phyloP scores from a whole-genome alignment of 2,329 filamentous ascomycete genomes.

The Harringtonia aguacate region DNA sequence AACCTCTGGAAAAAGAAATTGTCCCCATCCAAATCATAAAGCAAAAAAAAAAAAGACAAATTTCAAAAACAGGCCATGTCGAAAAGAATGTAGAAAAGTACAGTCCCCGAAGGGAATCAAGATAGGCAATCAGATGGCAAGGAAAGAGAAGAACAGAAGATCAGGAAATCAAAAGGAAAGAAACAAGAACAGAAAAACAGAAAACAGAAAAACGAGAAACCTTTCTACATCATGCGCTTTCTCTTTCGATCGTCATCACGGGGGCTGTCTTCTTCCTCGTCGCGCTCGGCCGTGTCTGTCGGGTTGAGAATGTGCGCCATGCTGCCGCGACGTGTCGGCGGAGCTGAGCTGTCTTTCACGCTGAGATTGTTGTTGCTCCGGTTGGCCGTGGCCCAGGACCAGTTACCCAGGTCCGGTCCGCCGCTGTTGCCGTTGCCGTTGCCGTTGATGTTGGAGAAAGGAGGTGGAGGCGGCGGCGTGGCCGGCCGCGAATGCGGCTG shows the following conservation, averaged over 20 bases:
- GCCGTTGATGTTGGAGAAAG: slow-evolving; percentile 33
- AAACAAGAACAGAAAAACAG: neutral
- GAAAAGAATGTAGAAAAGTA: neutral
- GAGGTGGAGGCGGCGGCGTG: slow-evolving; percentile 41
- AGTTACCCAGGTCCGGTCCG: slow-evolving; percentile 25
- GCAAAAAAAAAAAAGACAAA: neutral
- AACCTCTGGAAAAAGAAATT: too few relatives aligned
- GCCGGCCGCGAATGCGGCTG: slow-evolving; percentile 41
- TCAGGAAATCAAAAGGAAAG: neutral
- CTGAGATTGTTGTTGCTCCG: slow-evolving; percentile 32
- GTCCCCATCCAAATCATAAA: neutral
- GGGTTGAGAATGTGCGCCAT: slow-evolving; percentile 56
- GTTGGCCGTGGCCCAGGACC: slow-evolving; percentile 44
- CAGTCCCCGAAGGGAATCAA: neutral
- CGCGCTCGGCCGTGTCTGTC: slow-evolving; percentile 42
- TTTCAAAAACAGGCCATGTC: too few relatives aligned
- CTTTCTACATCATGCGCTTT: slow-evolving; percentile 40
- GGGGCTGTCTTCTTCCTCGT: slow-evolving; percentile 44
- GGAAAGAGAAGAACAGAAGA: neutral
- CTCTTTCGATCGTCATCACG: slow-evolving; percentile 50
- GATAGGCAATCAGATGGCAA: neutral
- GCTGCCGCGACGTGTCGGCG: slow-evolving; percentile 46
- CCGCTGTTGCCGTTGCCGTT: slow-evolving; percentile 16
- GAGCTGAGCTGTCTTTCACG: slow-evolving; percentile 43
- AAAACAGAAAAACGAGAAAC: neutral